Conservation (phyloP, 768 basidiomycete genomes). For the Leucosporidium scottii region DNA sequence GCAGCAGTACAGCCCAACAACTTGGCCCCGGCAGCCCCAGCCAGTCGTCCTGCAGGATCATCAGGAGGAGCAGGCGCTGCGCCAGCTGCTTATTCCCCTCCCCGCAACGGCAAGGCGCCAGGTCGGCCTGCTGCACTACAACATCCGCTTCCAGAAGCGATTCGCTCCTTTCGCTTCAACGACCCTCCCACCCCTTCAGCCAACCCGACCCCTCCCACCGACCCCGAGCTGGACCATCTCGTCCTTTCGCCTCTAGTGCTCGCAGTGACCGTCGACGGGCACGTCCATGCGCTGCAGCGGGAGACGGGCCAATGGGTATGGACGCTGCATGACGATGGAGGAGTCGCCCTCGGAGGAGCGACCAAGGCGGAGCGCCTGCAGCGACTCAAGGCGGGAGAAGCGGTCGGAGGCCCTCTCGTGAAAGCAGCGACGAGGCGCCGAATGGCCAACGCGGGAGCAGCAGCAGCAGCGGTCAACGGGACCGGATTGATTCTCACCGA, state of each 20-base stretch:
- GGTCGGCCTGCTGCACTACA: background rate
- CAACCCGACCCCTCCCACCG: background rate
- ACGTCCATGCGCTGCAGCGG: slow-evolving; percentile 85
- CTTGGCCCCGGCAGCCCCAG: no score
- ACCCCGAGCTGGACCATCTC: slow-evolving; percentile 45
- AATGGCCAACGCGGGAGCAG: slow-evolving; percentile 45
- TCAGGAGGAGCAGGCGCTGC: no score
- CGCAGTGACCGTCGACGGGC: slow-evolving; percentile 87
- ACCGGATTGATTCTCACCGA: slow-evolving; percentile 46
- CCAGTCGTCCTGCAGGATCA: no score
- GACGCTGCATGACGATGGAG: slow-evolving; percentile 62
- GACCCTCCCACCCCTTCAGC: background rate
- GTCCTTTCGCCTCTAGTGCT: slow-evolving; percentile 75
- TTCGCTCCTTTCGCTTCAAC: background rate
- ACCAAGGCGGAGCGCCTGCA: slow-evolving; percentile 32
- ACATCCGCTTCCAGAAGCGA: background rate
- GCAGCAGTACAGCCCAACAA: no score
- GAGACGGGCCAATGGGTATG: slow-evolving; percentile 74
- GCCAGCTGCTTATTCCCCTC: no score
- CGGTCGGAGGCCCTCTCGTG: slow-evolving; percentile 29
- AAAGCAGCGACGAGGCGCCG: slow-evolving; percentile 39
- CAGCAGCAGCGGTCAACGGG: slow-evolving; percentile 51
- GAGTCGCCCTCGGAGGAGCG: slow-evolving; percentile 19
- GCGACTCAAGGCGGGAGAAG: slow-evolving; percentile 25
- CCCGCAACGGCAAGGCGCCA: no score